phyloP scores from a whole-genome alignment of 2,329 filamentous ascomycete genomes.

The Chrysoporthe austroafricana region DNA sequence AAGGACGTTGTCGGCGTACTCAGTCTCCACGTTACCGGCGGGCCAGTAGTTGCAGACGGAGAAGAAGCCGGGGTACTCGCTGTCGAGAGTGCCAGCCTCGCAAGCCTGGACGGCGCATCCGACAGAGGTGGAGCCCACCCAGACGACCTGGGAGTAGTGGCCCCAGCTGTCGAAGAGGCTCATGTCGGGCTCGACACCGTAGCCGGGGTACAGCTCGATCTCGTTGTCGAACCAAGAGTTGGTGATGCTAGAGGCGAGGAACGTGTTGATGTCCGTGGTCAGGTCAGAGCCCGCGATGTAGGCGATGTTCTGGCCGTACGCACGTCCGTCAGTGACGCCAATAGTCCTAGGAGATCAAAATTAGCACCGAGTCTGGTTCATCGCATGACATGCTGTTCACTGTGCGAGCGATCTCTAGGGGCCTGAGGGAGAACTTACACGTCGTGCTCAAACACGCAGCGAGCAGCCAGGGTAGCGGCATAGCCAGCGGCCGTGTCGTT shows the following conservation, averaged over 20 bases:
- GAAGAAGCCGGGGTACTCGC: conserved; percentile 63
- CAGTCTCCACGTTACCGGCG: conserved; percentile 65
- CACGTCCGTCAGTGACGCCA: conserved; percentile 52
- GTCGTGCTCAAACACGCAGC: conserved; percentile 76
- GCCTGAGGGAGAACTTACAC: conserved; percentile 59
- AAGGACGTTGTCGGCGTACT: conserved; percentile 55
- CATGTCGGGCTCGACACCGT: conserved; percentile 65
- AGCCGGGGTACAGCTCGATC: conserved; percentile 61
- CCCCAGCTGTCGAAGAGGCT: conserved; percentile 68
- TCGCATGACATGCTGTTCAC: neutral
- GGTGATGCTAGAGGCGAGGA: conserved; percentile 71
- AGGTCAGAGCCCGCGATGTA: conserved; percentile 54
- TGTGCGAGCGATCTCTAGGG: neutral
- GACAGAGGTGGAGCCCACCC: conserved; percentile 63
- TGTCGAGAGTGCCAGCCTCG: conserved; percentile 50
- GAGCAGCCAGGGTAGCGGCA: conserved; percentile 65
- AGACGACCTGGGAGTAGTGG: conserved; percentile 77
- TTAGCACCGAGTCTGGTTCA: neutral
- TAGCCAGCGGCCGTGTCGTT: conserved; percentile 64
- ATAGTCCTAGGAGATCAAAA: conserved; percentile 46
- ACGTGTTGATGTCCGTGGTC: conserved; percentile 49
- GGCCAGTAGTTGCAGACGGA: conserved; percentile 89
- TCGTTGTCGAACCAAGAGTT: conserved; percentile 91
- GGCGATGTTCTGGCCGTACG: conserved; percentile 92
- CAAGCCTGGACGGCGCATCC: conserved; percentile 67